These are phyloP conservation scores for Ganoderma lingzhi DNA, from an alignment of 1,284 basidiomycete genomes.

Conservation along the genomic window DNA sequence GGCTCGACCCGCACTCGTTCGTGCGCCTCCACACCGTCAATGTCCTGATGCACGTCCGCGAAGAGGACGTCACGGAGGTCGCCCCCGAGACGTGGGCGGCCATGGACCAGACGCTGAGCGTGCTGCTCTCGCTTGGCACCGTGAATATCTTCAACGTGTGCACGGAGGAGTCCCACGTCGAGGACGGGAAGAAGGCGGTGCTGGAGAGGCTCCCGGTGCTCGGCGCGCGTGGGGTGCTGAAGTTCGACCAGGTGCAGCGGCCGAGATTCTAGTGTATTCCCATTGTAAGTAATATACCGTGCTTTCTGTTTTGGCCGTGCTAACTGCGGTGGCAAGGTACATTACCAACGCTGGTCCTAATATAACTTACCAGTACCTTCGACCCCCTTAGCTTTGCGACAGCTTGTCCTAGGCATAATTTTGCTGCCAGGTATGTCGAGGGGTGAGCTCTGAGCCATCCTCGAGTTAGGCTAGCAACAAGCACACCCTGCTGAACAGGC, in stretches of 20 bases:
- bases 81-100: constrained; percentile 20
- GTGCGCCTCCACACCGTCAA: constrained; percentile 24
- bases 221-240: constrained; percentile 19
- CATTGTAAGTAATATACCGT: neutral
- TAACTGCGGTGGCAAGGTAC: neutral
- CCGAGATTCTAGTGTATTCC: neutral
- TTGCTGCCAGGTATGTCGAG: neutral
- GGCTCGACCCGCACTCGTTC: constrained; percentile 27
- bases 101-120: constrained; percentile 30
- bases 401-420: neutral
- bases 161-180: constrained; percentile 18
- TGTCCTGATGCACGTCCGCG: constrained; percentile 22
- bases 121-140: constrained; percentile 26
- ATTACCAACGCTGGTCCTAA: neutral
- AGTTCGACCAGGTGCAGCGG: constrained; percentile 11
- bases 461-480: neutral
- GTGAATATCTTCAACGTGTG: constrained; percentile 26
- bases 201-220: constrained; percentile 24
- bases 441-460: too few species aligned
- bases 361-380: neutral
- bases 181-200: constrained; percentile 20
- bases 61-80: constrained; percentile 16
- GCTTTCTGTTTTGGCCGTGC: neutral
- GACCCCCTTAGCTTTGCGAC: neutral
- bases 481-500: neutral